Conservation (phyloP, 2,329 filamentous ascomycete species). For the Aspergillus sp. region DNA sequence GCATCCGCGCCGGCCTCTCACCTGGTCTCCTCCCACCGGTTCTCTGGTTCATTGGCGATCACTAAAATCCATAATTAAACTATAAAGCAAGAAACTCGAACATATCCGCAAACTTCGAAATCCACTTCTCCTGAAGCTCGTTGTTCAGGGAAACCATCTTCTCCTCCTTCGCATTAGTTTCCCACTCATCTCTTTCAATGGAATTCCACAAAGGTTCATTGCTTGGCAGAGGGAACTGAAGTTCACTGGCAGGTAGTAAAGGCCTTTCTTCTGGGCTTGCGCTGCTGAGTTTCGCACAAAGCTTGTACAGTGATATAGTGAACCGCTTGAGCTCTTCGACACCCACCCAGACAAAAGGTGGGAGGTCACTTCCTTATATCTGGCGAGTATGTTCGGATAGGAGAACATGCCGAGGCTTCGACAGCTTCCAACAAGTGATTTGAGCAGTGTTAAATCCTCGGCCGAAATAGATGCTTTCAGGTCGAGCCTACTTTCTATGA, state of each 20-base stretch:
- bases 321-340: conserved; percentile 32
- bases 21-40: no score
- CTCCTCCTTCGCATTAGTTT: neutral
- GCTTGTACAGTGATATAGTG: conserved; percentile 24
- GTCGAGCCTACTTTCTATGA: conserved; percentile 6
- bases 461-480: conserved; percentile 10
- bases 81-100: neutral
- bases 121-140: conserved; percentile 8
- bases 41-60: no score
- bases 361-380: conserved; percentile 10
- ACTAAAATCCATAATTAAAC: no score
- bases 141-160: conserved; percentile 1
- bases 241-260: conserved; percentile 11
- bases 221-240: conserved; percentile 17
- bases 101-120: conserved; percentile 8
- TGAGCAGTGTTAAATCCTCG: conserved; percentile 15
- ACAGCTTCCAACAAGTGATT: conserved; percentile 24
- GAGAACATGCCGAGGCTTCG: conserved; percentile 25
- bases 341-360: conserved; percentile 19
- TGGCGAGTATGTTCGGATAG: conserved; percentile 26
- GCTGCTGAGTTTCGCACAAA: conserved; percentile 11
- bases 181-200: conserved; percentile 9
- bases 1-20: no score
- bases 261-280: neutral
- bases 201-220: conserved; percentile 14